Percentiles rank a stretch among this genome's conserved stretches.
Evolutionary conservation across 2,329 filamentous ascomycete genomes (phyloP).

Genomic region (Ophiosphaerella narmari): DNA sequence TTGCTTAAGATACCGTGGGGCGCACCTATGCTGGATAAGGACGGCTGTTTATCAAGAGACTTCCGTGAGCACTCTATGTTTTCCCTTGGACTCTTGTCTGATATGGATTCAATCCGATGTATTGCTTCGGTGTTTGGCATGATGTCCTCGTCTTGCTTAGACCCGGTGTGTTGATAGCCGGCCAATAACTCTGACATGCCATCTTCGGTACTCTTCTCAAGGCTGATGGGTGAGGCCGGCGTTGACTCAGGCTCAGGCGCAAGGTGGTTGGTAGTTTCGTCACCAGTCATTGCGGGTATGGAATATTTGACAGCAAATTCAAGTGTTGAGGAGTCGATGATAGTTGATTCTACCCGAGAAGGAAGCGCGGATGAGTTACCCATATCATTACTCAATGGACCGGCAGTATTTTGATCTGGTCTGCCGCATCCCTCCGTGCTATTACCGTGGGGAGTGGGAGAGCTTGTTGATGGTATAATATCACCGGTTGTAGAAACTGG

Average conservation of each 20-base stretch:
- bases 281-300: slow-evolving; percentile 32
- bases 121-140: background rate
- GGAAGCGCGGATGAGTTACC: background rate
- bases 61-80: slow-evolving; percentile 32
- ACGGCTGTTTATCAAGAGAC: slow-evolving; percentile 40
- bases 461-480: slow-evolving; percentile 16
- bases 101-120: background rate
- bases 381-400: background rate
- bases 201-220: slow-evolving; percentile 30
- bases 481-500: slow-evolving; percentile 33
- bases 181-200: slow-evolving; percentile 40
- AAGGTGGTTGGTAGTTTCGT: slow-evolving; percentile 9
- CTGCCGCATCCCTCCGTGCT: slow-evolving; percentile 1
- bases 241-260: slow-evolving; percentile 4
- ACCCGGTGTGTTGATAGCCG: slow-evolving; percentile 36
- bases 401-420: background rate
- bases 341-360: slow-evolving; percentile 31
- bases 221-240: slow-evolving; percentile 8
- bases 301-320: slow-evolving; percentile 36
- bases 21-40: slow-evolving; percentile 37
- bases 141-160: slow-evolving; percentile 19
- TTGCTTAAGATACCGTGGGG: slow-evolving; percentile 8
- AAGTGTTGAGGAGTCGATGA: slow-evolving; percentile 40
- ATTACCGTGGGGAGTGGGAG: background rate
- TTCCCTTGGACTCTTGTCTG: slow-evolving; percentile 9